Conservation (phyloP, 768 basidiomycete species). For the Auricularia heimuer region DNA sequence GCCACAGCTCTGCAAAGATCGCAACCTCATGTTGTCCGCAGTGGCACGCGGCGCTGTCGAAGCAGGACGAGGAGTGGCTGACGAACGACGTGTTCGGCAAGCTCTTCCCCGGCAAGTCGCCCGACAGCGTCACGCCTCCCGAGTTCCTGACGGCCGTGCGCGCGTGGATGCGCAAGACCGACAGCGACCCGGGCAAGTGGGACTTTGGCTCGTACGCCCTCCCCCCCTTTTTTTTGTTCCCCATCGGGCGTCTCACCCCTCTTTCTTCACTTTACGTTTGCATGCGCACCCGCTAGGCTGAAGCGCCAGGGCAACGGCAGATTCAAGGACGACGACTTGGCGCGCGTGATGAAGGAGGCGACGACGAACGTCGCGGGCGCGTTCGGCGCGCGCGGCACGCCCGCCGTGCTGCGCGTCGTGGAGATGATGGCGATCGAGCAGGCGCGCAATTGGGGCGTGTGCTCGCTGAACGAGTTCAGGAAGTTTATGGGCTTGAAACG, state of each 20-base stretch:
- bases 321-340: slow-evolving; percentile 66
- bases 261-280: too few relatives aligned
- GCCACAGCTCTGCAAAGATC: too few relatives aligned
- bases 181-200: slow-evolving; percentile 45
- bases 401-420: slow-evolving; percentile 61
- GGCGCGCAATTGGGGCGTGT: slow-evolving; percentile 69
- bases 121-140: slow-evolving; percentile 32
- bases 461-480: slow-evolving; percentile 77
- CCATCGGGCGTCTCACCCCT: too few relatives aligned
- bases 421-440: slow-evolving; percentile 81
- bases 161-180: slow-evolving; percentile 28
- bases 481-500: slow-evolving; percentile 73
- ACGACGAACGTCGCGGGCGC: slow-evolving; percentile 62
- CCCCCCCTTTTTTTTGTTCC: too few relatives aligned
- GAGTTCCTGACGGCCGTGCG: slow-evolving; percentile 41
- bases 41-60: slow-evolving; percentile 77
- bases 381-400: slow-evolving; percentile 71
- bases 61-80: slow-evolving; percentile 64
- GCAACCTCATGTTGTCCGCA: slow-evolving; percentile 19
- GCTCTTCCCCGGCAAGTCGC: slow-evolving; percentile 43
- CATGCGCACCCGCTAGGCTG: slow-evolving; percentile 30
- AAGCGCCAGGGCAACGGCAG: slow-evolving; percentile 46
- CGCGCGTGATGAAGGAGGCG: slow-evolving; percentile 52
- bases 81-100: slow-evolving; percentile 31
- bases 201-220: slow-evolving; percentile 48